A percentile compares a stretch with the other conserved stretches of the same genome.
Evolutionary conservation across 768 basidiomycete genomes (phyloP).

Genomic region (Phlegmacium glaucopus): DNA sequence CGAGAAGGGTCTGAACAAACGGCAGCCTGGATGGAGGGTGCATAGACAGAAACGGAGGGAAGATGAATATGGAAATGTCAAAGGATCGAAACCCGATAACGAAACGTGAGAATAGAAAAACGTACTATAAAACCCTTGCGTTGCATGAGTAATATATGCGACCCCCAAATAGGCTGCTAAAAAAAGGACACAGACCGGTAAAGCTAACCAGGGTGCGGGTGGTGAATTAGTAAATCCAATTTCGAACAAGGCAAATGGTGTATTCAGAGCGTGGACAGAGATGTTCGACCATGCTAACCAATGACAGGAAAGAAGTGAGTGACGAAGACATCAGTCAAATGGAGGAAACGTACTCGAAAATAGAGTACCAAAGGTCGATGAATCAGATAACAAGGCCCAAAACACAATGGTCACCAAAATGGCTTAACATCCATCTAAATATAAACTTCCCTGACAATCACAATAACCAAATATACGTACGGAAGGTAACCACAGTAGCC

Average conservation of each 20-base stretch:
- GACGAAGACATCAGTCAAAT: background rate
- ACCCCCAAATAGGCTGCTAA: slow-evolving; percentile 59
- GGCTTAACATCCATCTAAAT: slow-evolving; percentile 33
- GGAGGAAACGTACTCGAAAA: slow-evolving; percentile 34
- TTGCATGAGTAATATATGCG: slow-evolving; percentile 62
- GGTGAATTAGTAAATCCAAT: slow-evolving; percentile 50
- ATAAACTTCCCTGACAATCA: background rate
- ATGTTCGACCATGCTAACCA: slow-evolving; percentile 52
- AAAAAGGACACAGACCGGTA: slow-evolving; percentile 44
- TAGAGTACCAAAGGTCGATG: slow-evolving; percentile 35
- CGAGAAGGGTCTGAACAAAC: background rate
- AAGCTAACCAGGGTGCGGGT: slow-evolving; percentile 49
- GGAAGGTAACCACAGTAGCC: slow-evolving; percentile 46
- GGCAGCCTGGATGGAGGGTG: background rate
- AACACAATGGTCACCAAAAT: slow-evolving; percentile 62
- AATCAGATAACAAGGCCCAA: slow-evolving; percentile 51
- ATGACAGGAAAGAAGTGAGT: background rate
- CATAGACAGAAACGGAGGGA: background rate
- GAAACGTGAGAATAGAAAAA: slow-evolving; percentile 2
- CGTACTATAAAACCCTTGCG: slow-evolving; percentile 66
- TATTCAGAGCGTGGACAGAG: slow-evolving; percentile 61
- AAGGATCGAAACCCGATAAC: too few relatives aligned
- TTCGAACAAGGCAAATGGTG: slow-evolving; percentile 54
- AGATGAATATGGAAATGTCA: too few relatives aligned
- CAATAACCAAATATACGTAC: slow-evolving; percentile 8